Evolutionary conservation across 75 land plant species (phyloP), one percentile per base, ranked within the genome.

Genomic region (Pinus albicaulis): DNA sequence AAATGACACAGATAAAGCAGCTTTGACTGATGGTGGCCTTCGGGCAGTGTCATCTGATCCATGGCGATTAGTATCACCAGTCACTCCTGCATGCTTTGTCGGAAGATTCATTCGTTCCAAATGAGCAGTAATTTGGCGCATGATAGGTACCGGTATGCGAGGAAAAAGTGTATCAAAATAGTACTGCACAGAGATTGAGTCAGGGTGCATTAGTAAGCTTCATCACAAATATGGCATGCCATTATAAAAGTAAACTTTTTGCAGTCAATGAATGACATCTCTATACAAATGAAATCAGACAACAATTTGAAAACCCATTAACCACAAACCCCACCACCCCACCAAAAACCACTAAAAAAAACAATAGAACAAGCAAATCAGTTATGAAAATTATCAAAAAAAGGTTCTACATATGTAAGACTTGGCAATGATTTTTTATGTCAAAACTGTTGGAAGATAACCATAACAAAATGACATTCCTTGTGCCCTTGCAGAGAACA

Each of bases 21-120:
- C 99, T 85, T 97, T 97, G 22, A 97, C 99, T 74, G 99, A 97
- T n/a, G 99, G 99, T 3, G 99, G 99, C 53, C 99, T 88, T 17
- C 99, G 89, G 5, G 99, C 99, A 77, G 95, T 94, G 28, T 97
- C 99, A 71, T 97, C 99, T 26, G 93, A 88, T 25, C 90, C 95
- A 82, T 86, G 85, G 19, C 99, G 91, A 48, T 72, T 82, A 24
- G 95, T 74, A 31, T 91, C 94, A 59, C 99, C 98, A 41, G 98
- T 97, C 5, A 87, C 87, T 15, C 99, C 99, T 52, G 86, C 75
- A 72, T 83, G 92, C 23, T 86, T 88, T 22, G 91, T 78, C 12
- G 99, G 91, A 31, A 97, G 93, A 78, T 97, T 97, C 87, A 97
- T 58, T 72, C 87, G 87, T 77, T 97, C 99, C 77, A 97, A 86